Base-by-base conservation (phyloP, 78 protist species). In the Diacronema lutheri region DNA sequence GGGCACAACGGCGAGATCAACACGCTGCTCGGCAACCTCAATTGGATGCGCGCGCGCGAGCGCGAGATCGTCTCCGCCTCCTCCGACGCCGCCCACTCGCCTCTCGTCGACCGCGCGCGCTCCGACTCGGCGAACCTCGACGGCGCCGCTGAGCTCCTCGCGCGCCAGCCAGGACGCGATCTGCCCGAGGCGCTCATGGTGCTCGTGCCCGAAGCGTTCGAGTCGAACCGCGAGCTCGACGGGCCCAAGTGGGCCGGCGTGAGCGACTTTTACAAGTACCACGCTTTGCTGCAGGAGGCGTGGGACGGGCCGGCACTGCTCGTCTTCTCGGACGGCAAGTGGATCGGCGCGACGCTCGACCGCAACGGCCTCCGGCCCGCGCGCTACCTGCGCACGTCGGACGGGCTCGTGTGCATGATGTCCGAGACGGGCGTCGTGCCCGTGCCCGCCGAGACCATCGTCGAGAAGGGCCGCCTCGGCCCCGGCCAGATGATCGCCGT, bases 251-350 rank as follows among this genome's bases (percentile, higher is more conserved):
- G 14, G 60, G 62, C 58, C 14, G 84, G 65, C 76, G 26, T 77
- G 66, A 38, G 38, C 1, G 74, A 29, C 44, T 61, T 85, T 37
- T 69, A 31, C 79, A 77, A 77, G 35, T 86, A 86, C 81, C 79
- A 79, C 78, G 58, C 84, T 20, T 76, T 80, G 14, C 60, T 81
- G 33, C 69, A 57, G 94, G 97, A 95, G 93, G 91, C 97, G 21
- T 95, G 97, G 97, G 97, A 95, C 66, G 97, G 97, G 20, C 97
- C 97, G 4, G 97, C 96, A 0, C 89, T 93, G 26, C 84, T 95
- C 78, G 83, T 91, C 33, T 95, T 93, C 90, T 60, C 89, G 56
- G 95, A 95, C 65, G 97, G 97, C 55, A 84, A 88, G 69, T 90
- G 68, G 61, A 57, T 86, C 23, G 95, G 96, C 62, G 93, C 95